Percentiles rank a stretch among this genome's conserved stretches.
Conservation (phyloP, 495 filamentous ascomycete species). For the Penicillium parvum region DNA sequence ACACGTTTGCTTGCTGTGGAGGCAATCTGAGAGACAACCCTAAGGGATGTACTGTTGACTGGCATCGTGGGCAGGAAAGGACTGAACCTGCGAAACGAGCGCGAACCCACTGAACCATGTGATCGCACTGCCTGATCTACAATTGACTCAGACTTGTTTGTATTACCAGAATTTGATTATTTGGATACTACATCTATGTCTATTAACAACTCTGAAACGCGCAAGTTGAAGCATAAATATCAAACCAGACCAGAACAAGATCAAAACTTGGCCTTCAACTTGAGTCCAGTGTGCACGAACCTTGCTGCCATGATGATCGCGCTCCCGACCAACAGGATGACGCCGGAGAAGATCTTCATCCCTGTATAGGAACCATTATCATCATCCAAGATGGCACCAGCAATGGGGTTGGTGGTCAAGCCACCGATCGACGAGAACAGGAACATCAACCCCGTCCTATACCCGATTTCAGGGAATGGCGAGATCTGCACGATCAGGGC, state of each 20-base stretch:
- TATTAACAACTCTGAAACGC: too few relatives aligned
- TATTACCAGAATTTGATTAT: too few relatives aligned
- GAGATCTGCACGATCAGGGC: conserved; percentile 27
- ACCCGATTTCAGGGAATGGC: conserved; percentile 21
- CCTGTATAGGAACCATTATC: conserved; percentile 14
- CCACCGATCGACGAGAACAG: conserved; percentile 23
- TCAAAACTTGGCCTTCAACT: conserved; percentile 13
- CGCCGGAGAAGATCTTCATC: conserved; percentile 26
- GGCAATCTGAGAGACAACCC: not conserved
- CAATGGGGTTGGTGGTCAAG: conserved; percentile 63
- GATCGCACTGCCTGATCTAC: too few relatives aligned
- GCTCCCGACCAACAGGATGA: conserved; percentile 17
- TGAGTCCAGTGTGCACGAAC: conserved; percentile 9
- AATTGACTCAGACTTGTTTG: too few relatives aligned
- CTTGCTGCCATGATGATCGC: conserved; percentile 10
- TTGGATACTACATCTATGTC: not conserved
- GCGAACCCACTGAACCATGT: too few relatives aligned
- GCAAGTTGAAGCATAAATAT: not conserved
- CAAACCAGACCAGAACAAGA: not conserved
- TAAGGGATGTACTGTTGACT: not conserved
- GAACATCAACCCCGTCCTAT: conserved; percentile 21
- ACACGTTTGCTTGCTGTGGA: not conserved
- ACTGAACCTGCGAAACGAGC: not conserved
- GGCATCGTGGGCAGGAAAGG: not conserved
- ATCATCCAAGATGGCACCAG: conserved; percentile 37